Base-by-base conservation (phyloP, 164 flowering plant genomes). In the Nelumbo lutea region DNA sequence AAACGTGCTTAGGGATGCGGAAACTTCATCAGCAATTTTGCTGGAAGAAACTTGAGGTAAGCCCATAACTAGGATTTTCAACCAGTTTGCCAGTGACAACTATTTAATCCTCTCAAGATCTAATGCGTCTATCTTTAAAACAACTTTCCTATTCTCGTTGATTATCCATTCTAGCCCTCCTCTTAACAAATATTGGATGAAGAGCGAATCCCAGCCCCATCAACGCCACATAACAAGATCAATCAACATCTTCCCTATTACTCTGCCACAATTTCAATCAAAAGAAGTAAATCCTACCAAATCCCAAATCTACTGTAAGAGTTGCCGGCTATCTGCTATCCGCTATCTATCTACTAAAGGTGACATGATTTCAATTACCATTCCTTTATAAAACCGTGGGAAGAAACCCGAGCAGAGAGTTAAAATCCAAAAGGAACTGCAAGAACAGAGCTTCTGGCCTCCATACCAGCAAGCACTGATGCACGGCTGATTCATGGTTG, bases 1-100 rank as follows among this genome's bases (percentile, higher is more conserved):
- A 75, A 79, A 72, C 57, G 84, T 39, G 70, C 78, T 83, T 67
- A 79, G 52, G 15, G 89, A 63, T n/a, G 76, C 68, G 47, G 73
- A 66, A 58, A 62, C 81, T 57, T 85, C 90, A 48, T 79, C 85
- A 68, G 79, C 63, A 73, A 68, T 59, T 75, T 72, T 80, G 69
- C 70, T 62, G 3, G 85, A 73, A 50, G 86, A 75, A 47, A 81
- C 80, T 73, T 89, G 94, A 42, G 91, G 94, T 85, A 91, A 80
- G 8, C 97, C 95, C 95, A 89, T 89, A 0, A 6, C 39, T 42
- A 62, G 43, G n/a, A 10, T 70, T 61, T 53, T 59, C 38, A 60
- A 65, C 46, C 42, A 70, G n/a, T n/a, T n/a, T n/a, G n/a, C n/a
- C n/a, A 72, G 38, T 15, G 48, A 6, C 44, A 42, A 8, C 47